phyloP scores from a whole-genome alignment of 768 basidiomycete species.

The Calocera viscosa region DNA sequence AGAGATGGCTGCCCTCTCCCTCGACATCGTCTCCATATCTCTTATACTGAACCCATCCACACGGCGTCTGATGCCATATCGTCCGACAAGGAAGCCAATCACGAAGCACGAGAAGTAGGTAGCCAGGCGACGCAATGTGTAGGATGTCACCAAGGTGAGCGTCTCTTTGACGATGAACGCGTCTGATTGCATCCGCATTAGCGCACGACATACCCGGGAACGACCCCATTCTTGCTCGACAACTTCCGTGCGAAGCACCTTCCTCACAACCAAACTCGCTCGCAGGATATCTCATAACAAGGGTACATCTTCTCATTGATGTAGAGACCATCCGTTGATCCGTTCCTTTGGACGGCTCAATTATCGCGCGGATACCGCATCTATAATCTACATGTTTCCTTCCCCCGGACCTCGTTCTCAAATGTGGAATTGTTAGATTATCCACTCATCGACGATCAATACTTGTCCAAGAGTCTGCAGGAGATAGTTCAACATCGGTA shows the following conservation, averaged over 20 bases:
- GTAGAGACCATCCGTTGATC: too few relatives aligned
- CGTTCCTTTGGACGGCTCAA: too few relatives aligned
- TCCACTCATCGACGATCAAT: not conserved
- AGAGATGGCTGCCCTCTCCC: not conserved
- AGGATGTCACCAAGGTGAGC: constrained; percentile 1
- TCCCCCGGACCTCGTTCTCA: too few relatives aligned
- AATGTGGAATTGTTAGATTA: too few relatives aligned
- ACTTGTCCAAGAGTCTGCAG: not conserved
- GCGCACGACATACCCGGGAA: too few relatives aligned
- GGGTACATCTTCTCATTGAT: too few relatives aligned
- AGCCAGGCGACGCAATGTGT: not conserved
- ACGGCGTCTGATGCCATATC: not conserved
- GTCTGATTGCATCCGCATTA: not conserved
- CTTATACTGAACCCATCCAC: not conserved
- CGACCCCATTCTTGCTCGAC: too few relatives aligned
- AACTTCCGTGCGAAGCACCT: too few relatives aligned
- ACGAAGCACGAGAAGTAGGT: not conserved
- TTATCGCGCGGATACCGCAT: too few relatives aligned
- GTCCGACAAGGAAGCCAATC: not conserved
- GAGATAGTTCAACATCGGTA: not conserved
- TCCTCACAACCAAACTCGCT: too few relatives aligned
- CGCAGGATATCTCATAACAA: too few relatives aligned
- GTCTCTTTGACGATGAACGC: constrained; percentile 2
- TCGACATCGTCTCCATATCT: not conserved
- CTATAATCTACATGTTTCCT: too few relatives aligned